A percentile compares a stretch with the other conserved stretches of the same genome.
These are phyloP conservation scores for Leucocoprinus sp. DNA, from an alignment of 768 basidiomycete species.

Conservation along the genomic window DNA sequence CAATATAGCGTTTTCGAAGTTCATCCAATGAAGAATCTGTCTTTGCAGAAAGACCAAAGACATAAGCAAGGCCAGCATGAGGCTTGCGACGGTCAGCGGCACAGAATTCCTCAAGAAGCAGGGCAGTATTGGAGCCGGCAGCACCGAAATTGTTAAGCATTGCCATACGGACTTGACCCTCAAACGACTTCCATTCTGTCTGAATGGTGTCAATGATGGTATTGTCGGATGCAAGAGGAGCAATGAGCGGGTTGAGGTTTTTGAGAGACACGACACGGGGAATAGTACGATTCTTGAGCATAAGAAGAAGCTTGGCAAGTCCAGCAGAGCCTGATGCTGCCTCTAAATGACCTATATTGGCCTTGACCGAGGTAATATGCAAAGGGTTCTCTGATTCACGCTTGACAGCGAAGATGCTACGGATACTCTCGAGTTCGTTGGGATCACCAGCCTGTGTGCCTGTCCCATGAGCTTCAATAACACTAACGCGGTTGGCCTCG, in stretches of 20 bases:
- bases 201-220: slow-evolving; percentile 39
- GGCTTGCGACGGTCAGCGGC: neutral
- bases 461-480: slow-evolving; percentile 73
- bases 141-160: slow-evolving; percentile 74
- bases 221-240: slow-evolving; percentile 37
- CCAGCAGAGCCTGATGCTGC: slow-evolving; percentile 70
- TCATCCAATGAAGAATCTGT: slow-evolving; percentile 35
- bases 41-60: slow-evolving; percentile 61
- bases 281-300: slow-evolving; percentile 50
- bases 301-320: slow-evolving; percentile 63
- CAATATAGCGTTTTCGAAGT: slow-evolving; percentile 38
- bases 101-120: slow-evolving; percentile 47
- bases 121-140: slow-evolving; percentile 59
- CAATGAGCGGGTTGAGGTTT: slow-evolving; percentile 49
- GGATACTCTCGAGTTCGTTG: slow-evolving; percentile 56
- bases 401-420: slow-evolving; percentile 38
- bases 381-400: slow-evolving; percentile 43
- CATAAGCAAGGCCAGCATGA: slow-evolving; percentile 20
- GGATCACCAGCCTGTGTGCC: slow-evolving; percentile 70
- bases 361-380: slow-evolving; percentile 66
- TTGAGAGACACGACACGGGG: slow-evolving; percentile 55
- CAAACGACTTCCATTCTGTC: slow-evolving; percentile 33
- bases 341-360: slow-evolving; percentile 69
- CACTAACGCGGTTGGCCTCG: slow-evolving; percentile 39
- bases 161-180: slow-evolving; percentile 35